A percentile compares a stretch with the other conserved stretches of the same genome.
Conservation (phyloP, 2,329 filamentous ascomycete genomes). For the Gnomoniopsis sp. region DNA sequence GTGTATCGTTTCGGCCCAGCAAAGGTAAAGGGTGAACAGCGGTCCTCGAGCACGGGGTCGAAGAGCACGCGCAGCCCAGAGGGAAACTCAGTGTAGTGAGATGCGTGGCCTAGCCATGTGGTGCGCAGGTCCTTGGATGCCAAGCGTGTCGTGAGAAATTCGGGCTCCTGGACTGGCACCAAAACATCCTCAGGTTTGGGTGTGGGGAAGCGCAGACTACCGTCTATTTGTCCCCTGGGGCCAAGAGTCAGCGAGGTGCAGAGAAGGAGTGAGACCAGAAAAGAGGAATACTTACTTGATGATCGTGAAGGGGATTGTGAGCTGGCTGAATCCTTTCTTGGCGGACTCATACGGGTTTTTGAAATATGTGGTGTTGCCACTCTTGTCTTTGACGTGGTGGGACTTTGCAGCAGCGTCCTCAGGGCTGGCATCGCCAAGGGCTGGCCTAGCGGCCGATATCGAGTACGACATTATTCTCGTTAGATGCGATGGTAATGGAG, state of each 20-base stretch:
- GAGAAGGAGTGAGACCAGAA: background rate
- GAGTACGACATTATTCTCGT: constrained; percentile 17
- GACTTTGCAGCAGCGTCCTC: constrained; percentile 41
- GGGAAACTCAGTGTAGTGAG: constrained; percentile 89
- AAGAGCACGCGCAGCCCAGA: constrained; percentile 83
- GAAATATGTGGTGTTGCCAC: constrained; percentile 41
- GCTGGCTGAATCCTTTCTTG: constrained; percentile 17
- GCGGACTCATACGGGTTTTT: constrained; percentile 51
- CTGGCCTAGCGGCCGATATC: constrained; percentile 32
- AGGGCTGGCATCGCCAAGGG: constrained; percentile 31
- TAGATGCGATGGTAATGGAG: background rate
- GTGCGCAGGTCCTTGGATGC: constrained; percentile 64
- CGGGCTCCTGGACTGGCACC: constrained; percentile 63
- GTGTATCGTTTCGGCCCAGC: constrained; percentile 77
- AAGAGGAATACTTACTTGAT: constrained; percentile 30
- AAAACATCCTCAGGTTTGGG: constrained; percentile 54
- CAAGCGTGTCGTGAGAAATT: constrained; percentile 61
- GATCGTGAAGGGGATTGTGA: constrained; percentile 29
- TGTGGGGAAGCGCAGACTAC: constrained; percentile 49
- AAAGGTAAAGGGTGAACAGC: constrained; percentile 73
- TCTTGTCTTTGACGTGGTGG: constrained; percentile 43
- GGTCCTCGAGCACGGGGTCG: constrained; percentile 87
- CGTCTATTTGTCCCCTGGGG: constrained; percentile 23
- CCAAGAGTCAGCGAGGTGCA: background rate
- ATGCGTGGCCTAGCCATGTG: constrained; percentile 94